phyloP scores from a whole-genome alignment of 805 yeast species.

The Saccharomycopsis fodiens region DNA sequence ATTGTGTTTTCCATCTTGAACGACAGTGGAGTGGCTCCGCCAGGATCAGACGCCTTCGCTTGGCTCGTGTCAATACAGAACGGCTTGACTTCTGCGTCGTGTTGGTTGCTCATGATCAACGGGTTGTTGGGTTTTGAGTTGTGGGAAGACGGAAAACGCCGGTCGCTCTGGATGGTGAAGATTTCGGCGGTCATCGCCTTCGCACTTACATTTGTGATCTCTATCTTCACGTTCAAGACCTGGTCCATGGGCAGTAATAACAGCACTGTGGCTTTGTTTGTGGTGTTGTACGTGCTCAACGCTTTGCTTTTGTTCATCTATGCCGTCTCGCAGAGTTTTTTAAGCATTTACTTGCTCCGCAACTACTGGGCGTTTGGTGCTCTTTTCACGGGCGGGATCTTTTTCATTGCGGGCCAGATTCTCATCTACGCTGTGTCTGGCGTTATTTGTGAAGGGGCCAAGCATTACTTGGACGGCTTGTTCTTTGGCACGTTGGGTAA shows the following conservation, averaged over 20 bases:
- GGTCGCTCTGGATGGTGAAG: constrained; percentile 53
- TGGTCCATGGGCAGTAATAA: constrained; percentile 48
- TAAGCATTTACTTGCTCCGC: constrained; percentile 59
- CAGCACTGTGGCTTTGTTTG: constrained; percentile 62
- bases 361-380: constrained; percentile 91
- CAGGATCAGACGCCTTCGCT: constrained; percentile 65
- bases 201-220: constrained; percentile 54
- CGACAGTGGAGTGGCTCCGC: constrained; percentile 90
- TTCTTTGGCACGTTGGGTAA: constrained; percentile 80
- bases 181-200: constrained; percentile 50
- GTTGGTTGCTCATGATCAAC: constrained; percentile 59
- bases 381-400: constrained; percentile 57
- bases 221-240: constrained; percentile 63
- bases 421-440: constrained; percentile 62
- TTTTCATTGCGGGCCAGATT: constrained; percentile 77
- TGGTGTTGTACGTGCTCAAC: constrained; percentile 63
- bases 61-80: constrained; percentile 79
- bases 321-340: constrained; percentile 56
- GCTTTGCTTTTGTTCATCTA: constrained; percentile 57
- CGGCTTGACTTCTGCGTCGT: constrained; percentile 64
- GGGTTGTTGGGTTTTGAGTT: constrained; percentile 82
- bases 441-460: constrained; percentile 57
- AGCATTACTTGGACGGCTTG: constrained; percentile 87
- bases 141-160: constrained; percentile 88
- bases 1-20: constrained; percentile 65